Base-by-base conservation (phyloP, 2,329 filamentous ascomycete species). In the Bipolaris victoriae region DNA sequence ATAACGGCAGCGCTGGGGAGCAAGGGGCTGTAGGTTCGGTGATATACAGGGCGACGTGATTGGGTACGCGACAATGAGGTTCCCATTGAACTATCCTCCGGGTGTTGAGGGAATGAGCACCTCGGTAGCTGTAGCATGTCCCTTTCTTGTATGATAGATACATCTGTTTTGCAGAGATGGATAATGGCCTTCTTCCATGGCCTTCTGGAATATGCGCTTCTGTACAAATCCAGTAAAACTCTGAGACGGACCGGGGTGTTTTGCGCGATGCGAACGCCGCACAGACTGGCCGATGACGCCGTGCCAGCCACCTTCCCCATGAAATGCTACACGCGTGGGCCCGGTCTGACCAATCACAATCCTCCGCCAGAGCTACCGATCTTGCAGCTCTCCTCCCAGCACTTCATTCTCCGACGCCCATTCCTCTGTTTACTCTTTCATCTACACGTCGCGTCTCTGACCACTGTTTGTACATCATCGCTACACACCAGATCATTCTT, bases 341-440 rank as follows among this genome's bases (percentile, higher is more conserved):
- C 55, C 49, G 49, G 26, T 15, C 18, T 36, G 29, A 57, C 70
- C 68, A 73, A 72, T 68, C 68, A 74, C 22, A 47, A 29, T 49
- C 29, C 46, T 50, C 37, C 60, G 69, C 70, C 62, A 63, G 65
- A 72, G 67, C 66, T 73, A 65, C 61, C 62, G 69, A 68, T 68
- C 70, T 58, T 63, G 63, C 54, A 71, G 67, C 66, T 63, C 58
- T 63, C 62, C 44, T 69, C 62, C 57, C 53, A 61, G 55, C 57
- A 48, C 47, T 49, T 51, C 58, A 60, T 50, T 55, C 61, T 55
- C 56, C 62, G 60, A 53, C 52, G 56, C 49, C 49, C 57, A 57
- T 54, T 61, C 52, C 59, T 64, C 62, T 58, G 63, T 57, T 52
- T 58, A 58, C 63, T 62, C 52, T 62, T 62, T 60, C 60, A 64